phyloP scores from a whole-genome alignment of 352 stramenopile species.

The Phytophthora pluvialis region DNA sequence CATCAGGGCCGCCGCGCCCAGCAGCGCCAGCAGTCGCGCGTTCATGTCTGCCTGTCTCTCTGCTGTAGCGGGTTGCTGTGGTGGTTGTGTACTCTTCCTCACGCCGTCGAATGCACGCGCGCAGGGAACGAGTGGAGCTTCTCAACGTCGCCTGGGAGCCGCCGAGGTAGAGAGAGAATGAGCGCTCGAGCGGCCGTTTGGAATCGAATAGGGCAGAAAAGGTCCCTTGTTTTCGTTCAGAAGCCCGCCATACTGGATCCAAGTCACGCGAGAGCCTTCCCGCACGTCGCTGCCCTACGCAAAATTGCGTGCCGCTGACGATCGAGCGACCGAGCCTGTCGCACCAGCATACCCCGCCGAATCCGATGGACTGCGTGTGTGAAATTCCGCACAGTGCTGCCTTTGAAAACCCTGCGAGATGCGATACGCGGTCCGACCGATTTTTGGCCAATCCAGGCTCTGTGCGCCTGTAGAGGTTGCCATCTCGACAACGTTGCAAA shows the following conservation, averaged over 20 bases:
- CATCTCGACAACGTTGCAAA: conserved; percentile 9
- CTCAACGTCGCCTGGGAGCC: conserved; percentile 15
- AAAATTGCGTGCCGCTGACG: conserved; percentile 34
- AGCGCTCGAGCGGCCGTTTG: conserved; percentile 7
- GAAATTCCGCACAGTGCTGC: not conserved
- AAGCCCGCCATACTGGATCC: conserved; percentile 19
- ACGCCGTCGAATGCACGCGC: too few relatives aligned
- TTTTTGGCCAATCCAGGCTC: conserved; percentile 9
- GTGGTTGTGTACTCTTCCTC: conserved; percentile 21
- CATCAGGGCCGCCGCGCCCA: conserved; percentile 36
- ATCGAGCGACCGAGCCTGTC: conserved; percentile 14
- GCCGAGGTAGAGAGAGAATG: conserved; percentile 36
- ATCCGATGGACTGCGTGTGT: not conserved
- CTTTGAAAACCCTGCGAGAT: not conserved
- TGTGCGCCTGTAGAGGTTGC: conserved; percentile 10
- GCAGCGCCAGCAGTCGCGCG: conserved; percentile 33
- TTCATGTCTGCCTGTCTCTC: conserved; percentile 24
- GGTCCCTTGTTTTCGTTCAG: too few relatives aligned
- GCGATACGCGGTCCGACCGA: not conserved
- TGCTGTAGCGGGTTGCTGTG: too few relatives aligned
- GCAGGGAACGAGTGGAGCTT: conserved; percentile 18
- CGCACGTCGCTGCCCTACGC: conserved; percentile 16
- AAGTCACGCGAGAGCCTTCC: conserved; percentile 16
- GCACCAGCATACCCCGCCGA: not conserved
- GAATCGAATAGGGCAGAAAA: conserved; percentile 16